Evolutionary conservation across 306 rosid species (phyloP), one percentile per base, ranked within the genome.

Genomic region (Gynostemma pentaphyllum): DNA sequence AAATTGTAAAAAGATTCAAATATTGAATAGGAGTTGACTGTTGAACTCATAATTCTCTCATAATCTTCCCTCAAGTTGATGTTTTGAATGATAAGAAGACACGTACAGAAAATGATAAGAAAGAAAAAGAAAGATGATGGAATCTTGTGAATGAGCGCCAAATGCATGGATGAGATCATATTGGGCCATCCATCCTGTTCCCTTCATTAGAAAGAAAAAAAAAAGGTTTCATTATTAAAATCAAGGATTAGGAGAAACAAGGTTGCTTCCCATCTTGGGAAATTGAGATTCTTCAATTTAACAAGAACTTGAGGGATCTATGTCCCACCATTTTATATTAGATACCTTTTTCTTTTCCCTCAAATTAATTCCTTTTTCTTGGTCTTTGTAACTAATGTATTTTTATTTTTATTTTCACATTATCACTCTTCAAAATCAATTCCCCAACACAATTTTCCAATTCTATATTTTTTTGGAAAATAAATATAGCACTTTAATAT

Each of bases 251-350:
- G 64, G 37, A 34, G 30, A 21, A 26, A 34, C 23, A 32, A 61
- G 27, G 49, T 61, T 61, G 49, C 66, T 61, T 61, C 66, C 39
- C 7, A 61, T 61, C 36, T 61, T 61, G 66, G 66, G 15, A 61
- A 61, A 14, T 61, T 41, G 19, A 50, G 36, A 15, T 39, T 61
- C 66, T 61, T 40, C 49, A 22, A 1, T 49, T 24, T 41, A 22
- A 61, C 24, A 22, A 41, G 66, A 61, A 39, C 41, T 49, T 29
- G 6, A 21, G 2, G 21, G 50, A 13, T 59, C 29, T n/a, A 5
- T 41, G 66, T 27, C 50, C 66, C 66, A 40, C 50, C 14, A 39
- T 61, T 13, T 22, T n/a, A n/a, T n/a, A n/a, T n/a, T n/a, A n/a
- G 32, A 60, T 60, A 14, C 65, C 65, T 39, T 37, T 60, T 39